Conservation (phyloP, 1,284 basidiomycete species). For the Fistulinella staudtii region DNA sequence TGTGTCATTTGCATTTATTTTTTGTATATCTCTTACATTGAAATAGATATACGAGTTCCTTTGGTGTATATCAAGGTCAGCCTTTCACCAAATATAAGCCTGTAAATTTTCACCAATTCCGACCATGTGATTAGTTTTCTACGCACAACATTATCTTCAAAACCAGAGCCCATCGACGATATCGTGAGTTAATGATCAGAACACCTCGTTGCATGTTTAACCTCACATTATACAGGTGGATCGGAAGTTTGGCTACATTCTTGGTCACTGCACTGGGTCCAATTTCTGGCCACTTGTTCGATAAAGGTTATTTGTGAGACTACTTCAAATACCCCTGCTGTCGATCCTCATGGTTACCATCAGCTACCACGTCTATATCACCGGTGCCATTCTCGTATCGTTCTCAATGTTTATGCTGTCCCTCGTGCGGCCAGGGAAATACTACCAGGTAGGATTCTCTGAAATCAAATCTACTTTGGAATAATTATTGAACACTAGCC, state of each 20-base stretch:
- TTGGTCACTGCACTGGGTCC: constrained; percentile 19
- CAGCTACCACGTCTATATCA: constrained; percentile 14
- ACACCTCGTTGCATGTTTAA: too few relatives aligned
- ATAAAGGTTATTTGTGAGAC: constrained; percentile 32
- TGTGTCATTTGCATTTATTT: constrained; percentile 8
- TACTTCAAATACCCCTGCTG: not conserved
- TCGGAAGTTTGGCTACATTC: constrained; percentile 24
- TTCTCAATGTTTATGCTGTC: constrained; percentile 36
- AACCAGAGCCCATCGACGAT: constrained; percentile 27
- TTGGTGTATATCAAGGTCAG: constrained; percentile 35
- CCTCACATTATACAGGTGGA: too few relatives aligned
- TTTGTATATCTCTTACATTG: not conserved
- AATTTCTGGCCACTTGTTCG: constrained; percentile 26
- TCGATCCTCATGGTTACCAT: not conserved
- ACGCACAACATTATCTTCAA: constrained; percentile 30
- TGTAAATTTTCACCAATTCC: not conserved
- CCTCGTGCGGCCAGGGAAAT: constrained; percentile 31
- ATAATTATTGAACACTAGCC: not conserved
- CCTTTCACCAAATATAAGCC: not conserved
- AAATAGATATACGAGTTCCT: constrained; percentile 23
- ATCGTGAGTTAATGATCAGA: too few relatives aligned
- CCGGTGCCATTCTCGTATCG: constrained; percentile 27
- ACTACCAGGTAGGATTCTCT: constrained; percentile 30
- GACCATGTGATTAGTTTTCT: constrained; percentile 25
- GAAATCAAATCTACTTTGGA: too few relatives aligned